Percentiles rank a stretch among this genome's conserved stretches.
These are phyloP conservation scores for Pogostemon cablin DNA, from an alignment of 257 asterid genomes.

Conservation along the genomic window DNA sequence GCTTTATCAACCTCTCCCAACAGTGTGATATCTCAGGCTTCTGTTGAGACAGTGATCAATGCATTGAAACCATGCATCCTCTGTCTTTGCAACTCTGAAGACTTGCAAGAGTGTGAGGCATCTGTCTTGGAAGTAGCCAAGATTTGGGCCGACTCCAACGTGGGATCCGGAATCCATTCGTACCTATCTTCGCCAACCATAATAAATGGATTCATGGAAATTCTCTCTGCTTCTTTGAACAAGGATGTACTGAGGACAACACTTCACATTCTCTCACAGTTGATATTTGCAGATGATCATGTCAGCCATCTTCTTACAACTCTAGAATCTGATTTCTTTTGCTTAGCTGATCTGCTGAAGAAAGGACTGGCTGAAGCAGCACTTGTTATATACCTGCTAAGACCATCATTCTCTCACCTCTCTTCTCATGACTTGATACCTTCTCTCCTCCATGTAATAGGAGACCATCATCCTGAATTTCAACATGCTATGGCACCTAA, in stretches of 20 bases:
- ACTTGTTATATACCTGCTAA: slow-evolving; percentile 54
- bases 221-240: slow-evolving; percentile 66
- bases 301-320: slow-evolving; percentile 57
- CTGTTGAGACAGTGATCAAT: slow-evolving; percentile 60
- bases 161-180: slow-evolving; percentile 58
- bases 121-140: slow-evolving; percentile 57
- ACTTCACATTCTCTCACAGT: slow-evolving; percentile 59
- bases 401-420: slow-evolving; percentile 68
- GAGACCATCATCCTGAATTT: slow-evolving; percentile 39
- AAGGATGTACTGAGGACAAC: slow-evolving; percentile 68
- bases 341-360: slow-evolving; percentile 61
- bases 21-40: slow-evolving; percentile 67
- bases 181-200: slow-evolving; percentile 71
- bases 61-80: slow-evolving; percentile 64
- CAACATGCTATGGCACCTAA: slow-evolving; percentile 60
- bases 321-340: slow-evolving; percentile 70
- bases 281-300: slow-evolving; percentile 56
- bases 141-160: slow-evolving; percentile 66
- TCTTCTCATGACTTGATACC: slow-evolving; percentile 51
- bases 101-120: slow-evolving; percentile 76
- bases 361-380: slow-evolving; percentile 81
- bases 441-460: slow-evolving; percentile 53
- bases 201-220: slow-evolving; percentile 68
- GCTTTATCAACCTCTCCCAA: slow-evolving; percentile 62
- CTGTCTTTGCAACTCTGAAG: slow-evolving; percentile 74